A percentile compares a stretch with the other conserved stretches of the same genome.
phyloP scores from a whole-genome alignment of 805 yeast species.

The Priceomyces castillae region DNA sequence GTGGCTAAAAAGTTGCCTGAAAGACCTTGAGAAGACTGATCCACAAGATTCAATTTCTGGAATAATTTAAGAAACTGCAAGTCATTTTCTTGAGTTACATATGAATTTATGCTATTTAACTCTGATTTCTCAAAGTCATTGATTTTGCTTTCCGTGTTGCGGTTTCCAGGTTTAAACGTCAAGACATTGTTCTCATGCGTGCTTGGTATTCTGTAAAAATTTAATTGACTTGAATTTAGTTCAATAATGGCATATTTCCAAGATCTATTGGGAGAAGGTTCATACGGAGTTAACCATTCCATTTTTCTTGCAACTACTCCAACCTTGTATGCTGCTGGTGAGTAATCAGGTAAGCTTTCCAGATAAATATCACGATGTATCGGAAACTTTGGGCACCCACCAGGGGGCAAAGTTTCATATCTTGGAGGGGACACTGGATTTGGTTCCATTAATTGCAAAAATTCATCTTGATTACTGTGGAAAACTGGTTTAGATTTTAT shows the following conservation, averaged over 20 bases:
- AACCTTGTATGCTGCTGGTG: constrained; percentile 61
- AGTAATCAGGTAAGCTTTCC: constrained; percentile 59
- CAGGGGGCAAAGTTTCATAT: constrained; percentile 39
- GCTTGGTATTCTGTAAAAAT: constrained; percentile 51
- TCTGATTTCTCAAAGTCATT: constrained; percentile 12
- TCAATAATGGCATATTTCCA: constrained; percentile 74
- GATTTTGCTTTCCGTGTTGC: constrained; percentile 5
- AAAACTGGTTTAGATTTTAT: neutral
- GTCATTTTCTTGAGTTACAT: constrained; percentile 24
- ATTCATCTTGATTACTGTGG: constrained; percentile 18
- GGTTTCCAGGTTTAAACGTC: constrained; percentile 15
- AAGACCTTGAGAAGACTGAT: neutral
- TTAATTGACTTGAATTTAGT: constrained; percentile 82
- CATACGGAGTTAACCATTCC: constrained; percentile 80
- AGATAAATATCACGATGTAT: constrained; percentile 17
- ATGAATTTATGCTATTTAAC: constrained; percentile 14
- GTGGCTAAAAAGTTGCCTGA: neutral
- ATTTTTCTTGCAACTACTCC: constrained; percentile 61
- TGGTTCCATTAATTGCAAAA: constrained; percentile 36
- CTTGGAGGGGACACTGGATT: constrained; percentile 37
- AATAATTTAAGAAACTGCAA: constrained; percentile 26
- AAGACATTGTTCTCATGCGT: constrained; percentile 27
- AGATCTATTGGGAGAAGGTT: constrained; percentile 57
- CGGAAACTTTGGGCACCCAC: constrained; percentile 43
- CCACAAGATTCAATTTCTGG: constrained; percentile 18